Conservation (phyloP, 1,284 basidiomycete genomes). For the Microbotryum saponariae region DNA sequence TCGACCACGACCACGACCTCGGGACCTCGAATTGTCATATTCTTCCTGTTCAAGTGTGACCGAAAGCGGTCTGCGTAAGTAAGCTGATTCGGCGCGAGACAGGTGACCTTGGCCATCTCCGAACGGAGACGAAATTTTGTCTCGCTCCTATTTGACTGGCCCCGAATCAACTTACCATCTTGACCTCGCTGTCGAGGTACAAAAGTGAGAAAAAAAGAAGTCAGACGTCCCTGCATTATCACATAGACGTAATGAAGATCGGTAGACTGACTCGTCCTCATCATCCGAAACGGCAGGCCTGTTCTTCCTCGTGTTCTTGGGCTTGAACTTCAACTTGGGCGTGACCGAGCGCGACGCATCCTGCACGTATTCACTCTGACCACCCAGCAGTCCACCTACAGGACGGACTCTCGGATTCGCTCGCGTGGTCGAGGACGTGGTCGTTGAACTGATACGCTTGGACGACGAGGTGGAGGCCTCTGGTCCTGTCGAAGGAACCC, state of each 20-base stretch:
- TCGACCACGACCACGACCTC: constrained; percentile 15
- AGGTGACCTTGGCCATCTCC: too few relatives aligned
- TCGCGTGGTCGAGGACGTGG: too few relatives aligned
- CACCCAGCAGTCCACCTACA: constrained; percentile 24
- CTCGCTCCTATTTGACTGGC: too few relatives aligned
- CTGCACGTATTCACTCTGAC: constrained; percentile 22
- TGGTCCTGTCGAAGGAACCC: too few relatives aligned
- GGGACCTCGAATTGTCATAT: constrained; percentile 4
- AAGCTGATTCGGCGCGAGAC: too few relatives aligned
- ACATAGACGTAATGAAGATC: too few relatives aligned
- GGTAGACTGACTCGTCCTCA: constrained; percentile 26
- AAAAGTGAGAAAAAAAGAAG: too few relatives aligned
- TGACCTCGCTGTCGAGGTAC: constrained; percentile 18
- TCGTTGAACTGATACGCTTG: too few relatives aligned
- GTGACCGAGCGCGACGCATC: neutral
- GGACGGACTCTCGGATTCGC: neutral
- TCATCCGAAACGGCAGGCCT: constrained; percentile 6
- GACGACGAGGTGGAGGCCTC: too few relatives aligned
- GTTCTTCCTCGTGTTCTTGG: constrained; percentile 21
- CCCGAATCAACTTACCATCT: constrained; percentile 15
- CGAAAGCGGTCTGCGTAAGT: too few relatives aligned
- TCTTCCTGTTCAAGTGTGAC: constrained; percentile 13
- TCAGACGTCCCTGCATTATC: neutral
- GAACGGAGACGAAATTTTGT: too few relatives aligned
- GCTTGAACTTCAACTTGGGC: constrained; percentile 23